Percentiles rank a stretch among this genome's conserved stretches.
Conservation (phyloP, 331 rosid species). For the Quercus lobata region DNA sequence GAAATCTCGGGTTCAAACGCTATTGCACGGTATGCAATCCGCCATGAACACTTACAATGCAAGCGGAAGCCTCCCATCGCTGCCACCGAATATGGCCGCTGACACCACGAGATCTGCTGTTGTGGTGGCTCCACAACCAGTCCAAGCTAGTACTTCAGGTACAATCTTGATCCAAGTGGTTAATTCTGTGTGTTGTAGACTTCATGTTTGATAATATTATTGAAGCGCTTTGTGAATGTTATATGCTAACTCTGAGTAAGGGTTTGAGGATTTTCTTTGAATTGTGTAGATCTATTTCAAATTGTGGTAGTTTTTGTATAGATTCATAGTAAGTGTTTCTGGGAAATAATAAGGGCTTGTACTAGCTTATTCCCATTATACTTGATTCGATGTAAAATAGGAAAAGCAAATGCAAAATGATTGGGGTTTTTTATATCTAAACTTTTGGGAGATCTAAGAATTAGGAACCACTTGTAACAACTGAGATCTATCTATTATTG, state of each 20-base stretch:
- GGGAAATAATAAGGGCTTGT: not conserved
- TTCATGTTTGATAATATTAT: not conserved
- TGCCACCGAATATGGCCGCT: slow-evolving; percentile 8
- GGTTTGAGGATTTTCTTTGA: not conserved
- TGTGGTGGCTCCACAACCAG: slow-evolving; percentile 26
- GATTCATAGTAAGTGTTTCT: not conserved
- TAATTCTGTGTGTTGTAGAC: not conserved
- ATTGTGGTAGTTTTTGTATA: not conserved
- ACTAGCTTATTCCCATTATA: not conserved
- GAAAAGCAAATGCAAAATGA: not conserved
- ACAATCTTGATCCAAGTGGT: not conserved
- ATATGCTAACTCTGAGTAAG: too few species aligned
- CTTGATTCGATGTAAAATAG: not conserved
- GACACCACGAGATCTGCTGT: slow-evolving; percentile 25
- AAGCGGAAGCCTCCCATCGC: slow-evolving; percentile 11
- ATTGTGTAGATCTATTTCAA: not conserved
- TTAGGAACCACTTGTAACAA: not conserved
- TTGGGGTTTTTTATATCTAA: not conserved
- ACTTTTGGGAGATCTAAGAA: not conserved
- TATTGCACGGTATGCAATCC: slow-evolving; percentile 57
- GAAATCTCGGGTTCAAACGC: slow-evolving; percentile 49
- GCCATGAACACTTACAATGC: slow-evolving; percentile 50
- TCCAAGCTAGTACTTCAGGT: slow-evolving; percentile 41
- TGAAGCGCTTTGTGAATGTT: too few species aligned
- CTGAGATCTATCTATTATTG: not conserved